phyloP scores from a whole-genome alignment of 768 basidiomycete species.

The Serendipita sp. region DNA sequence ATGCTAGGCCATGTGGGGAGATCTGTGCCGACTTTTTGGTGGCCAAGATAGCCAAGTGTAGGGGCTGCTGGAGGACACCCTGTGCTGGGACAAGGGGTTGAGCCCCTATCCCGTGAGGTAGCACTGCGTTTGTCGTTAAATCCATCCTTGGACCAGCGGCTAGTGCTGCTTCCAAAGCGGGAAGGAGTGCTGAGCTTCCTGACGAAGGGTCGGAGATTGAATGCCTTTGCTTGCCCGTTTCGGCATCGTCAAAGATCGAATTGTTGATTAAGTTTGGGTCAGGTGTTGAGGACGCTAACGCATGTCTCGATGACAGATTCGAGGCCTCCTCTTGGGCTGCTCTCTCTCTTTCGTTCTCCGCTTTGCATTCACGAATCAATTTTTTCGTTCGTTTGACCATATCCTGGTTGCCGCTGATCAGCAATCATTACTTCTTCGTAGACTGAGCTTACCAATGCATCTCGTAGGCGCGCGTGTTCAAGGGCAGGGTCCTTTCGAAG shows the following conservation, averaged over 20 bases:
- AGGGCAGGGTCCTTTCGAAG: slow-evolving; percentile 49
- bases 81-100: slow-evolving; percentile 32
- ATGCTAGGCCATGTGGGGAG: slow-evolving; percentile 18
- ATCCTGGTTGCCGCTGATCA: slow-evolving; percentile 27
- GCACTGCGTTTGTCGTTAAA: not conserved
- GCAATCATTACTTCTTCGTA: not conserved
- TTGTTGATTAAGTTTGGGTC: no score
- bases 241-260: no score
- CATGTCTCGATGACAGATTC: no score
- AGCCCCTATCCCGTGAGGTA: not conserved
- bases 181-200: not conserved
- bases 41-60: slow-evolving; percentile 31
- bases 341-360: not conserved
- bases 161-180: not conserved
- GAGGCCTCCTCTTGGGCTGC: no score
- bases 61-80: slow-evolving; percentile 47
- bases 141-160: no score
- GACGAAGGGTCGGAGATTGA: no score
- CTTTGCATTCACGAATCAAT: slow-evolving; percentile 64
- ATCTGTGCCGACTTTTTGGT: slow-evolving; percentile 23
- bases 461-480: slow-evolving; percentile 36
- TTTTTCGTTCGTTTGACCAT: slow-evolving; percentile 72
- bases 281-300: no score
- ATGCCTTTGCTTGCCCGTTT: no score
- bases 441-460: slow-evolving; percentile 45